These are phyloP conservation scores for Schoenoplectus triqueter DNA, from an alignment of 202 grass and related monocot genomes.

Conservation along the genomic window DNA sequence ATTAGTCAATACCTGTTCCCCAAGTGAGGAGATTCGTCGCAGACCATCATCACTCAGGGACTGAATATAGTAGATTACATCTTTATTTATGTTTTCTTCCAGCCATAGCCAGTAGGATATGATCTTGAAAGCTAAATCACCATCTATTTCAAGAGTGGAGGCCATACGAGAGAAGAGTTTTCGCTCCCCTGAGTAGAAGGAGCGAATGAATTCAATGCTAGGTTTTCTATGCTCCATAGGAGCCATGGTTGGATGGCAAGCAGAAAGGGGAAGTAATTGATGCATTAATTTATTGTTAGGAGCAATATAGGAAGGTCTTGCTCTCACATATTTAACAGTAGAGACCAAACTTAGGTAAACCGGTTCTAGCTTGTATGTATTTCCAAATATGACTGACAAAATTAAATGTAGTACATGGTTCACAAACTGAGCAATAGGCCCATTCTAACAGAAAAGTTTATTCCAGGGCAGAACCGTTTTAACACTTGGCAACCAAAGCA, in stretches of 20 bases:
- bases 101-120: constrained; percentile 39
- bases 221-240: constrained; percentile 22
- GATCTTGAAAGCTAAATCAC: constrained; percentile 36
- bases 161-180: constrained; percentile 35
- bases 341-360: constrained; percentile 18
- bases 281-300: constrained; percentile 32
- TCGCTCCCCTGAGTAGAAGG: constrained; percentile 39
- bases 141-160: constrained; percentile 29
- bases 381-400: constrained; percentile 30
- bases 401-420: constrained; percentile 37
- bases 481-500: constrained; percentile 38
- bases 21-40: constrained; percentile 16
- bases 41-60: constrained; percentile 30
- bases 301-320: constrained; percentile 4
- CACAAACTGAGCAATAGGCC: constrained; percentile 28
- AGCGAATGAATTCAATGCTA: constrained; percentile 38
- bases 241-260: constrained; percentile 6
- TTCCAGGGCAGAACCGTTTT: constrained; percentile 10
- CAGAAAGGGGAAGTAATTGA: constrained; percentile 39
- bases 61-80: constrained; percentile 18
- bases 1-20: constrained; percentile 32
- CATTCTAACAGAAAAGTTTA: neutral
- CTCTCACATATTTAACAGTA: constrained; percentile 32
- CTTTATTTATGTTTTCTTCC: constrained; percentile 33
- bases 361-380: constrained; percentile 12